Evolutionary conservation across 2,329 filamentous ascomycete genomes (phyloP), one percentile per base, ranked within the genome.

Genomic region (Hortaea werneckii): DNA sequence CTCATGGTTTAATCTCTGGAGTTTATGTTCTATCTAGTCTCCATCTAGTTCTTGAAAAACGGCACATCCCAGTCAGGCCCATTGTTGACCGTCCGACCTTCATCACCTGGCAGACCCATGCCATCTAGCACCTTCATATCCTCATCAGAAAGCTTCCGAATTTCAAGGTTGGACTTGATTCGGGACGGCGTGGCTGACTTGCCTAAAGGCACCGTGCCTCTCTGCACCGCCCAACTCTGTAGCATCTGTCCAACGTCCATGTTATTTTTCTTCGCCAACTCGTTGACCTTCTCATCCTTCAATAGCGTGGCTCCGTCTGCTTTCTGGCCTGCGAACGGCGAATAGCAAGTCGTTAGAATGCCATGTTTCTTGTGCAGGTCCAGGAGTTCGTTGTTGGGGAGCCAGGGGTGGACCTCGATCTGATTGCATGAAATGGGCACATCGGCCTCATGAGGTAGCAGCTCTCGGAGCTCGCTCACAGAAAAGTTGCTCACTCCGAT

Each of bases 231-330:
- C 74, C 75, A 78, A 38, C 70, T 72, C 46, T 79, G 69, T 5
- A 79, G 64, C 5, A 79, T 58, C 49, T 75, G 71, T 1, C 74
- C 75, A 2, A 74, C 71, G n/a, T 81, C 71, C 56, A 73, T 75
- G 29, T 76, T 73, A 32, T 76, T 70, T 56, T 79, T 76, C 67
- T 80, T 79, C 63, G 81, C 75, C 13, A 84, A 78, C 43, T 84
- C 69, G 65, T 79, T 73, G 42, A 82, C 67, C 32, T 82, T 73
- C 1, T 78, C 74, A 60, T 78, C 80, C 46, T 79, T 78, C 50
- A 76, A 44, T 27, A 59, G 49, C 20, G 54, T 55, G n/a, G 42
- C 48, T 9, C 56, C 55, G 26, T 50, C 51, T 13, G 37, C 46
- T 40, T 60, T 60, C 37, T 57, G 58, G 10, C 58, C 58, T 10